Evolutionary conservation across 306 rosid genomes (phyloP), one percentile per base, ranked within the genome.

Genomic region (Malus fusca): DNA sequence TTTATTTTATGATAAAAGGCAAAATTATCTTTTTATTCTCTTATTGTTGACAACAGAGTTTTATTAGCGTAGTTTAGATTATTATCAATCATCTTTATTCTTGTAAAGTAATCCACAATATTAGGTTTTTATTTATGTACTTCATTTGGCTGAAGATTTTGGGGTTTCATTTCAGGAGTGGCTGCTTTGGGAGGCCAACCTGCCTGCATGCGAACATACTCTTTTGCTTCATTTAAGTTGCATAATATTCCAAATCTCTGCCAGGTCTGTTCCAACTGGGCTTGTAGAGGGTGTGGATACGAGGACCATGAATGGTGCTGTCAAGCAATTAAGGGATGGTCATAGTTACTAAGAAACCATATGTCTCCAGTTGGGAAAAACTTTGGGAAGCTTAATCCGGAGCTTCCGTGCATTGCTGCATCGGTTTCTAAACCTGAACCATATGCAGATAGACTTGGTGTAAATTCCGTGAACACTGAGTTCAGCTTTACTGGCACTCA

Each of bases 341-440:
- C 28, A 26, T 26, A 26, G 28, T 26, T 26, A 26, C 28, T 26
- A 0, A 26, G 28, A 26, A 26, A 26, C 28, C 28, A 26, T 26
- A 26, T 26, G 28, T 26, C 28, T 26, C 28, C 28, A 26, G 28
- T 26, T 26, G 28, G 3, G 28, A 26, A 26, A 26, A 26, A 26
- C 28, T 26, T 26, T 26, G 28, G 28, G 28, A 26, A 26, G 2
- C 28, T 26, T 26, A 89, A 78, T 73, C 80, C 75, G 33, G 99
- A 92, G 76, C 99, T 96, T 80, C 97, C 97, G 31, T 87, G 93
- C 87, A 92, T 96, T 65, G 73, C 78, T 61, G 76, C 77, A 76
- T 82, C 84, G 67, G 84, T 78, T 79, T 82, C 88, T 63, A 87
- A 87, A 85, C 93, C 87, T 58, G 83, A 60, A 56, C 48, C 71